Evolutionary conservation across 1,284 basidiomycete genomes (phyloP), one percentile per base, ranked within the genome.

Genomic region (Marasmius oreades): DNA sequence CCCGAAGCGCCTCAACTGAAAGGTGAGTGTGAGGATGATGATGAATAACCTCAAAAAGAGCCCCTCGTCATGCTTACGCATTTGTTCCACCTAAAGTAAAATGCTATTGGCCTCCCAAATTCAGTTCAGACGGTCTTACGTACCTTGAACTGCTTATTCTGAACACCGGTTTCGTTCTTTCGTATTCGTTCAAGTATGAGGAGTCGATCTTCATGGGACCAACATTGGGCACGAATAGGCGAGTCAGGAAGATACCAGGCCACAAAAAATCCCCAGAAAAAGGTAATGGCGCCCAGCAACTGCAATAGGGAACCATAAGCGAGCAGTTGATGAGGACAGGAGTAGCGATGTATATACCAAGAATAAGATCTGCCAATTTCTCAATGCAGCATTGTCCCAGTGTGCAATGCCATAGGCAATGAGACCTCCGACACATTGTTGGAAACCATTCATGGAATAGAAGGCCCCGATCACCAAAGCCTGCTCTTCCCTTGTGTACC

Each of bases 351-450:
- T 18, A 11, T 59, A 73, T 43, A 77, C 77, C 7, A 73, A 73
- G 64, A 81, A 81, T 31, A 81, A 66, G 26, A 80, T 73, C 61
- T 81, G 78, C 80, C 80, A 82, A 59, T 79, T 79, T 55, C 78
- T 75, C 28, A 82, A 64, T 2, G 67, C 68, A 1, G 68, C 68
- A 26, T 68, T 55, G 2, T 78, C 59, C 56, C 80, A 73, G 51
- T 80, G 80, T 6, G 75, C 73, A 47, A 81, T 75, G 12, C 77
- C 80, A 54, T 79, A 80, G 0, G 76, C 77, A 51, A 80, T 76
- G 26, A 80, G 62, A 20, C 79, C 79, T 26, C 78, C 78, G n/a
- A 81, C 75, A 53, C 75, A 78, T 60, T 79, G 77, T 60, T 80
- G 78, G 60, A 80, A 76, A 6, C 77, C 79, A 60, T 80, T 80